A percentile compares a stretch with the other conserved stretches of the same genome.
phyloP scores from a whole-genome alignment of 352 stramenopile species.

The Phytophthora megakarya region DNA sequence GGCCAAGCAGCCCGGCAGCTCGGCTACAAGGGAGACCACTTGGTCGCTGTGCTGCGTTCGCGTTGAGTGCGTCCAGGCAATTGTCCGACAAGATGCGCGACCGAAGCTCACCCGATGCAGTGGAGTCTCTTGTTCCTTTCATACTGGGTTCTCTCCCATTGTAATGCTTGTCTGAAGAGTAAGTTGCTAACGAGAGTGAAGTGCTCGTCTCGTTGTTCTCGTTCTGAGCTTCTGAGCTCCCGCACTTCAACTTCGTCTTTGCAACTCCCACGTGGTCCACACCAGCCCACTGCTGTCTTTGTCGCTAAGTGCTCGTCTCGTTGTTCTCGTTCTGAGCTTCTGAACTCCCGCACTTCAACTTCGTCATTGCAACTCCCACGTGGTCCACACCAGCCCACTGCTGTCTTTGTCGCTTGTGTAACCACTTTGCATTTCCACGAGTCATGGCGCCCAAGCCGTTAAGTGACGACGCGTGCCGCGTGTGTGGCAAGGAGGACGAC shows the following conservation, averaged over 20 bases:
- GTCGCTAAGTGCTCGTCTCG: not conserved
- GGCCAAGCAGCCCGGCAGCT: constrained; percentile 62
- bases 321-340: not conserved
- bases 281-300: constrained; percentile 19
- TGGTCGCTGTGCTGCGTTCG: constrained; percentile 73
- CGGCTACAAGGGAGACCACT: constrained; percentile 70
- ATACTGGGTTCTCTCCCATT: constrained; percentile 10
- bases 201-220: not conserved
- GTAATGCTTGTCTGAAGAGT: constrained; percentile 13
- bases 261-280: constrained; percentile 26
- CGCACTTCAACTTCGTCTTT: constrained; percentile 21
- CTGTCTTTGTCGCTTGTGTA: constrained; percentile 13
- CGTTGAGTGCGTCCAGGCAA: constrained; percentile 9
- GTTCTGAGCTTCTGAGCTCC: not conserved
- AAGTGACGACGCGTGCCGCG: constrained; percentile 78
- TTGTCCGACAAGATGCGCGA: constrained; percentile 16
- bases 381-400: constrained; percentile 27
- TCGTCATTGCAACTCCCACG: constrained; percentile 12
- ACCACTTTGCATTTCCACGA: constrained; percentile 14
- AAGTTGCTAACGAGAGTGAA: not conserved
- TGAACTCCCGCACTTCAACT: constrained; percentile 18
- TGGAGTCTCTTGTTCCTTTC: constrained; percentile 13
- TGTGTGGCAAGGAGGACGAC: constrained; percentile 77
- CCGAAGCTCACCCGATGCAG: not conserved
- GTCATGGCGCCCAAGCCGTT: constrained; percentile 41